Conservation (phyloP, 345 rosid species). For the Odontarrhena argentea region DNA sequence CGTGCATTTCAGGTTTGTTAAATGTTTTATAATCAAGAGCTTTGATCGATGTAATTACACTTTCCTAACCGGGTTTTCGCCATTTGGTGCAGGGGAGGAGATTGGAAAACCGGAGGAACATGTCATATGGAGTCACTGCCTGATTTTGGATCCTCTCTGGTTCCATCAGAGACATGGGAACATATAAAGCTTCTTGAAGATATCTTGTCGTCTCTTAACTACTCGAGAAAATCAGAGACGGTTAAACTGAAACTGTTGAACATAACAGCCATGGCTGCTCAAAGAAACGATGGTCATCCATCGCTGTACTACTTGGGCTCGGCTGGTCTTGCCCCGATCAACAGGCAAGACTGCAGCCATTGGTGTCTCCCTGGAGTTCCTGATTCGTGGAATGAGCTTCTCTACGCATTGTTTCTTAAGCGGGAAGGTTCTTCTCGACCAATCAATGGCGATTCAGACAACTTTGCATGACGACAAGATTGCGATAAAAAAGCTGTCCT, state of each 20-base stretch:
- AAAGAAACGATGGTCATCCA: slow-evolving; percentile 83
- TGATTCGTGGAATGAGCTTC: slow-evolving; percentile 89
- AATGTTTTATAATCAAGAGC: not conserved
- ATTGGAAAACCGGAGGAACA: slow-evolving; percentile 84
- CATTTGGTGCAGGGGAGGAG: slow-evolving; percentile 67
- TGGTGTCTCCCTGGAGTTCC: slow-evolving; percentile 99
- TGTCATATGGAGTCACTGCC: slow-evolving; percentile 91
- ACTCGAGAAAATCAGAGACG: slow-evolving; percentile 36
- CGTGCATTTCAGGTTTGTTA: slow-evolving; percentile 85
- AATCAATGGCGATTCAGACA: slow-evolving; percentile 24
- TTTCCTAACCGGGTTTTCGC: not conserved
- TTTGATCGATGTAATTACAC: not conserved
- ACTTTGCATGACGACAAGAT: slow-evolving; percentile 8
- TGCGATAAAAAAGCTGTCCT: slow-evolving; percentile 13
- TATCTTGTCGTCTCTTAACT: slow-evolving; percentile 44
- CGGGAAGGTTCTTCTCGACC: slow-evolving; percentile 36
- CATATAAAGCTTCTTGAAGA: slow-evolving; percentile 50
- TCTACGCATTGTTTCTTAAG: slow-evolving; percentile 60
- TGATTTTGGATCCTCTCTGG: slow-evolving; percentile 52
- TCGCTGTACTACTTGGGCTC: slow-evolving; percentile 72
- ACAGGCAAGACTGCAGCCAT: slow-evolving; percentile 89
- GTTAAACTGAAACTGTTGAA: slow-evolving; percentile 56
- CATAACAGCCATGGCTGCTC: slow-evolving; percentile 65
- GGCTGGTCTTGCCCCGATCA: slow-evolving; percentile 60
- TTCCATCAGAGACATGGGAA: slow-evolving; percentile 54